Percentiles rank a stretch among this genome's conserved stretches.
Conservation (phyloP, 371 early-diverging fungal species). For the Dichotomocladium elegans region DNA sequence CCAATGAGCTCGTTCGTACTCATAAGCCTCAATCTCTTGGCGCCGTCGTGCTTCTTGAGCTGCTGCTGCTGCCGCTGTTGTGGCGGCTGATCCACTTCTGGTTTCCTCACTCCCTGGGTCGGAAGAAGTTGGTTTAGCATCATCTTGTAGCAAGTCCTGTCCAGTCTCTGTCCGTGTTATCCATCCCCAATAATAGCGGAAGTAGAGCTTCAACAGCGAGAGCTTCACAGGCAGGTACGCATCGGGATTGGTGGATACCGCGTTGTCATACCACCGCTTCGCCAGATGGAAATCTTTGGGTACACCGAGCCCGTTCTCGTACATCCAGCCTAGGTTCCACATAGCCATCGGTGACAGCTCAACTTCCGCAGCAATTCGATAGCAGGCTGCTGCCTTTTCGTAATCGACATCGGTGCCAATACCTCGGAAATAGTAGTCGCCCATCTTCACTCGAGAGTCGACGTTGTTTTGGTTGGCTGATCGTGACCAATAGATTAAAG, state of each 20-base stretch:
- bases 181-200: slow-evolving; percentile 67
- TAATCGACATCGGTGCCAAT: slow-evolving; percentile 68
- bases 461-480: slow-evolving; percentile 93
- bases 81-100: background rate
- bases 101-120: background rate
- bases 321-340: slow-evolving; percentile 97
- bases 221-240: slow-evolving; percentile 81
- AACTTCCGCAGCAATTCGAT: slow-evolving; percentile 83
- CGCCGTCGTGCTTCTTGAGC: slow-evolving; percentile 16
- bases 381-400: slow-evolving; percentile 82
- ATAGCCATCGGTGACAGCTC: slow-evolving; percentile 82
- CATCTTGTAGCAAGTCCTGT: slow-evolving; percentile 7
- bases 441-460: slow-evolving; percentile 88
- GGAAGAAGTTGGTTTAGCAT: background rate
- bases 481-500: slow-evolving; percentile 88
- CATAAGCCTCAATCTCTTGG: slow-evolving; percentile 18
- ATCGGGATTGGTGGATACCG: slow-evolving; percentile 70
- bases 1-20: slow-evolving; percentile 14
- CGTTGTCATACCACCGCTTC: slow-evolving; percentile 85
- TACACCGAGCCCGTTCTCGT: slow-evolving; percentile 92
- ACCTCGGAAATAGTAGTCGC: slow-evolving; percentile 92
- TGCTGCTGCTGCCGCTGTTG: background rate
- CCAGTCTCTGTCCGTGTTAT: slow-evolving; percentile 54
- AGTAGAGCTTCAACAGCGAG: slow-evolving; percentile 67
- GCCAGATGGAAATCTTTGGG: slow-evolving; percentile 88